Conservation (phyloP, 805 yeast species). For the Candida loeiensis region DNA sequence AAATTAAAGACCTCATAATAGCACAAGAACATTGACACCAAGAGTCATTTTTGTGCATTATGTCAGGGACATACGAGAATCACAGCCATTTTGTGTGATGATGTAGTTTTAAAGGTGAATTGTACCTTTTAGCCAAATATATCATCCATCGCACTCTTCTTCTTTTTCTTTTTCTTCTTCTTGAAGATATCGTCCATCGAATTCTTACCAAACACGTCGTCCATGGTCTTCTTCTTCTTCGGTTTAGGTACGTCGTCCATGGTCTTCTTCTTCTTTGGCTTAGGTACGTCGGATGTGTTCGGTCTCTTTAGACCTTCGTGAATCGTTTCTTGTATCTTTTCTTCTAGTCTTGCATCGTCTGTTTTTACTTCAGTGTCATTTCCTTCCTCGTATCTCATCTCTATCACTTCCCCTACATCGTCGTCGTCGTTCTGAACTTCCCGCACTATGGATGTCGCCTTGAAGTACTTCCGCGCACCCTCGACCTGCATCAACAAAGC, state of each 20-base stretch:
- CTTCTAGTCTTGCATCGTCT: not conserved
- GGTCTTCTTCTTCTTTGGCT: not conserved
- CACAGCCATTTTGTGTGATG: too few species aligned
- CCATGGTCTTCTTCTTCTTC: conserved; percentile 1
- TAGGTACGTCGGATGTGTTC: not conserved
- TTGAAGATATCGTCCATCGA: conserved; percentile 12
- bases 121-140: conserved; percentile 53
- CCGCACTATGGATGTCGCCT: not conserved
- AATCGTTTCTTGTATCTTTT: not conserved
- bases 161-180: conserved; percentile 13
- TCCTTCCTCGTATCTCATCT: not conserved
- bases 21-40: too few species aligned
- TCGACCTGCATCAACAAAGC: conserved; percentile 16
- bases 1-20: too few species aligned
- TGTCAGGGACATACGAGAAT: too few species aligned
- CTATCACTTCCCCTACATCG: conserved; percentile 4
- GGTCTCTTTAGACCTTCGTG: too few species aligned
- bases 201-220: not conserved
- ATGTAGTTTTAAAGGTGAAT: too few species aligned
- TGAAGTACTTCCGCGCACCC: conserved; percentile 13
- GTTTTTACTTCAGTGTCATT: not conserved
- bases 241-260: not conserved
- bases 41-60: too few species aligned
- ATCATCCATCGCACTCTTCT: conserved; percentile 53
- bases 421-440: conserved; percentile 23